phyloP scores from a whole-genome alignment of 2,329 filamentous ascomycete genomes.

The Helotiales sp. region DNA sequence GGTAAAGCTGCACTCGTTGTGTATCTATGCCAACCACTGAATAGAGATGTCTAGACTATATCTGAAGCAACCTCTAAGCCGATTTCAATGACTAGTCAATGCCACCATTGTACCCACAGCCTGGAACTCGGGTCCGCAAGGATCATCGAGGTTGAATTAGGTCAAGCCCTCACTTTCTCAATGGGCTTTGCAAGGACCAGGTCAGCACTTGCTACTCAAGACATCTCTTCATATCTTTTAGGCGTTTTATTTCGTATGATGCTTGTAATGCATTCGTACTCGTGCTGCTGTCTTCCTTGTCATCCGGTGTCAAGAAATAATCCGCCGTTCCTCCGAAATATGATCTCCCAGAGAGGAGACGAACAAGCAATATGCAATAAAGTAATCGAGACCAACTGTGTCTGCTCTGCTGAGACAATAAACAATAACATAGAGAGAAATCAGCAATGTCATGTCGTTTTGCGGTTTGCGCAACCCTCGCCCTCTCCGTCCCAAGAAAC shows the following conservation, averaged over 20 bases:
- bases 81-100: background rate
- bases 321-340: background rate
- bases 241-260: conserved; percentile 7
- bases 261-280: conserved; percentile 1
- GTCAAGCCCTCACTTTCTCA: conserved; percentile 2
- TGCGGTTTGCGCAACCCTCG: conserved; percentile 10
- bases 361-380: conserved; percentile 2
- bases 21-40: no score
- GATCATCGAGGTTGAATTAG: conserved; percentile 3
- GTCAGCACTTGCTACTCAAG: background rate
- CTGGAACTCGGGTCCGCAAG: background rate
- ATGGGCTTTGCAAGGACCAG: background rate
- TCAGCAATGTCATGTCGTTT: conserved; percentile 13
- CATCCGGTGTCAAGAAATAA: background rate
- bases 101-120: background rate
- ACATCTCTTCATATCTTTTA: background rate
- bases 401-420: background rate
- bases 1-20: no score
- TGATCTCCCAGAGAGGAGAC: background rate
- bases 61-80: background rate
- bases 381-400: background rate
- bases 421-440: background rate
- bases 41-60: no score
- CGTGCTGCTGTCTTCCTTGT: background rate
- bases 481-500: conserved; percentile 11